Base-by-base conservation (phyloP, 164 flowering plant species). In the Vitis cinerea region DNA sequence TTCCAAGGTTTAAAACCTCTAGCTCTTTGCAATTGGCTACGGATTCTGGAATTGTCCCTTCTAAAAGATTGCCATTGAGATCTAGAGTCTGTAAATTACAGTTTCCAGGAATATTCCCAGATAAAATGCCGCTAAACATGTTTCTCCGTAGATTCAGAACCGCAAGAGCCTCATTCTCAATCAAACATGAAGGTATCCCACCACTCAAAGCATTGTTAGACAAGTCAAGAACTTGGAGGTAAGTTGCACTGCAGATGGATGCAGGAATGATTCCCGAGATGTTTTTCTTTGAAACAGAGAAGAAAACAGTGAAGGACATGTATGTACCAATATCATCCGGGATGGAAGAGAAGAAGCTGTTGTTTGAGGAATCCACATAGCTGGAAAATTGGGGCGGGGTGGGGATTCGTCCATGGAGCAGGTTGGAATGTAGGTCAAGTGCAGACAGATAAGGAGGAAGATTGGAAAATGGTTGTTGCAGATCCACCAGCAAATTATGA, bases 311-410 rank as follows among this genome's bases (percentile, higher is more conserved):
- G 62, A 0, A 1, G 29, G 27, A 0, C 4, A 83, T 66, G 68
- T n/a, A 31, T 12, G 61, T 5, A 7, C 67, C 70, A 15, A 78
- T 75, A 48, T 60, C 65, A 5, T 11, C 10, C 3, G 81, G 82
- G 56, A 78, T 71, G 29, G 50, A 27, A 23, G 77, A 71, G 58
- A 29, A 64, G 65, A 82, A 78, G 9, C 12, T 65, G 59, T 87
- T 87, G 37, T 65, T 55, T 3, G 91, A 87, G 72, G 65, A 81
- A 67, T 85, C 87, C 51, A 83, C 57, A 66, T 57, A 50, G 17
- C 0, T 11, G 4, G 74, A 65, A 1, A 29, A 17, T 14, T 37
- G 4, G 7, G 61, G 10, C 23, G 75, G 75, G 44, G 72, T 31
- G 19, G 82, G 81, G 8, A 78, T 48, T 29, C 58, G n/a, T 16